Conservation (phyloP, 805 yeast species). For the Hyphopichia homilentoma region DNA sequence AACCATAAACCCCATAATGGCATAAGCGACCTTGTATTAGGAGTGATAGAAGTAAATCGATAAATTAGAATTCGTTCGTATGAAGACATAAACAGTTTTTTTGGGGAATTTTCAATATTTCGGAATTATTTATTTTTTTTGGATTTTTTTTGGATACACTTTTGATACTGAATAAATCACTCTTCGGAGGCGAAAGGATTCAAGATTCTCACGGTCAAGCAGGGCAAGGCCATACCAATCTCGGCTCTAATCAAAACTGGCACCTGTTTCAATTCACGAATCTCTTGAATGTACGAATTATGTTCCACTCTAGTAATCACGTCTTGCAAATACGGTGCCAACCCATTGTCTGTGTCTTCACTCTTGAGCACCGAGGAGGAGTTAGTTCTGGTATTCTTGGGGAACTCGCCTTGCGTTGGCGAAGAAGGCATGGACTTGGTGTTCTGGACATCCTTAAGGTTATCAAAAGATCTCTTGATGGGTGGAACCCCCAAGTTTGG, state of each 20-base stretch:
- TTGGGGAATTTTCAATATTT: neutral
- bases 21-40: too few species aligned
- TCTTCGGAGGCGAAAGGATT: conserved; percentile 64
- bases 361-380: conserved; percentile 14
- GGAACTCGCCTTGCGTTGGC: conserved; percentile 15
- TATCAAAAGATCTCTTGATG: conserved; percentile 3
- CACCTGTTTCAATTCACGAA: conserved; percentile 69
- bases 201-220: conserved; percentile 84
- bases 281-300: conserved; percentile 68
- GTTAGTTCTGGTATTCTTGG: conserved; percentile 19
- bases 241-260: conserved; percentile 89
- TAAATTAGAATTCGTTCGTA: too few species aligned
- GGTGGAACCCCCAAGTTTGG: conserved; percentile 37
- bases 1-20: too few species aligned
- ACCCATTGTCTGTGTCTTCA: conserved; percentile 18
- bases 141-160: neutral
- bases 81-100: too few species aligned
- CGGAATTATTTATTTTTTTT: neutral
- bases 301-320: conserved; percentile 61
- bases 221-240: conserved; percentile 93
- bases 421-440: conserved; percentile 24
- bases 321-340: conserved; percentile 56
- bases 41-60: too few species aligned
- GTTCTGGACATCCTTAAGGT: conserved; percentile 3
- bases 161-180: neutral